Base-by-base conservation (phyloP, 2,329 filamentous ascomycete species). In the Coniochaeta prunicola region DNA sequence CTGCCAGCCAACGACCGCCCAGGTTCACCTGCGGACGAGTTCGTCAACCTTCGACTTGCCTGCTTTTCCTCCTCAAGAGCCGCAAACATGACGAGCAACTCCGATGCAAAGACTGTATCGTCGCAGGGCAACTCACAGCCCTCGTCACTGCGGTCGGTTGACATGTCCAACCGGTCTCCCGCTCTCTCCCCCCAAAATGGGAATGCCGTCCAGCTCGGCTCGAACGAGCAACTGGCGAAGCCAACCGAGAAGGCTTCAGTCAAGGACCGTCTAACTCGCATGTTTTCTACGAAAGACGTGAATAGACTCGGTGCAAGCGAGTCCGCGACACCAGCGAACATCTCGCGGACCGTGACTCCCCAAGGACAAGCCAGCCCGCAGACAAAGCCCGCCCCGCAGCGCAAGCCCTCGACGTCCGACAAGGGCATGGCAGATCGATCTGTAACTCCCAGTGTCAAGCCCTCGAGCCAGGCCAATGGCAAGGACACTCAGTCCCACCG, bases 191-290 rank as follows among this genome's bases (percentile, higher is more conserved):
- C 54, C 58, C 72, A 76, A 58, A 77, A 79, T 63, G 76, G 71
- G 34, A 61, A 64, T 13, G 59, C 62, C 58, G 58, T 59, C 24
- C 60, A 63, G 36, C 64, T 63, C 30, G 65, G 64, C 57, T 58
- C 62, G 53, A 59, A 59, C 56, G 75, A 77, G 34, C 66, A 65
- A 58, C 63, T 69, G 58, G 68, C 70, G 58, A 78, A 71, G 63
- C 72, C 71, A 58, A 65, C 73, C 59, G 83, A 86, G 65, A 85
- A 83, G 69, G 70, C 79, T 2, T 84, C 83, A 15, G 83, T 87
- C 72, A 87, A 86, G 69, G 83, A 85, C 68, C 81, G 83, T 53
- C 70, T 87, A 59, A 82, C 83, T 42, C 81, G 84, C 74, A 87
- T 87, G 80, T 87, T 87, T 72, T 84, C 80, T 58, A 79, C 76